These are phyloP conservation scores for Serpula lacrymans DNA, from an alignment of 768 basidiomycete genomes.

Conservation along the genomic window DNA sequence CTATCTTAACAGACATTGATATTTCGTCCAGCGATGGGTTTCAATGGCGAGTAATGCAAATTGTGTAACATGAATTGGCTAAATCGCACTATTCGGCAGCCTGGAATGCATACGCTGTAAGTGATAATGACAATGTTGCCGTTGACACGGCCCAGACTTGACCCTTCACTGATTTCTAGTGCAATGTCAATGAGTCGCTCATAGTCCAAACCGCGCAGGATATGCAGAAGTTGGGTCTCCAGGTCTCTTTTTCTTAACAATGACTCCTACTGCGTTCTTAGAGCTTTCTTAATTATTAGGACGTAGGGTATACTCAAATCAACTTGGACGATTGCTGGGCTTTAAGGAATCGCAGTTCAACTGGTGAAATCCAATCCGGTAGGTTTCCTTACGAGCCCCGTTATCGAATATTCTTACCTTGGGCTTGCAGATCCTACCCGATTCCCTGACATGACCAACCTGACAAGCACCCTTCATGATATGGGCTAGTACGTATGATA, in stretches of 20 bases:
- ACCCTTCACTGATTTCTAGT: slow-evolving; percentile 33
- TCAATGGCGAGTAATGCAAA: slow-evolving; percentile 19
- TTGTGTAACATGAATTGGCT: no score
- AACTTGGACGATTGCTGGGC: slow-evolving; percentile 68
- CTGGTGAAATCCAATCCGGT: slow-evolving; percentile 57
- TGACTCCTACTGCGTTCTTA: neutral
- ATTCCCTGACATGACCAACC: slow-evolving; percentile 54
- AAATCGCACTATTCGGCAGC: slow-evolving; percentile 37
- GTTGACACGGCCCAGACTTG: no score
- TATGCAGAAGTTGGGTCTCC: slow-evolving; percentile 50
- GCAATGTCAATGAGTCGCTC: slow-evolving; percentile 52
- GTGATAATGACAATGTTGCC: slow-evolving; percentile 9
- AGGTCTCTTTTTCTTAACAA: slow-evolving; percentile 27
- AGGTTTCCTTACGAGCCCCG: slow-evolving; percentile 8
- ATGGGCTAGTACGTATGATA: slow-evolving; percentile 48
- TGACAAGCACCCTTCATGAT: slow-evolving; percentile 51
- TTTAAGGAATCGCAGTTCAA: slow-evolving; percentile 45
- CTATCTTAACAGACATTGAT: slow-evolving; percentile 5
- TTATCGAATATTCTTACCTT: neutral
- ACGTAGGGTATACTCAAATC: slow-evolving; percentile 54
- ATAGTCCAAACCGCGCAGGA: slow-evolving; percentile 47
- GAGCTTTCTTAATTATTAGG: slow-evolving; percentile 29
- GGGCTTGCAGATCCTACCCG: slow-evolving; percentile 37
- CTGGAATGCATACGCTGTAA: slow-evolving; percentile 64
- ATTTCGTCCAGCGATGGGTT: slow-evolving; percentile 24